Conservation (phyloP, 1,284 basidiomycete genomes). For the Boletus albobrunnescens region DNA sequence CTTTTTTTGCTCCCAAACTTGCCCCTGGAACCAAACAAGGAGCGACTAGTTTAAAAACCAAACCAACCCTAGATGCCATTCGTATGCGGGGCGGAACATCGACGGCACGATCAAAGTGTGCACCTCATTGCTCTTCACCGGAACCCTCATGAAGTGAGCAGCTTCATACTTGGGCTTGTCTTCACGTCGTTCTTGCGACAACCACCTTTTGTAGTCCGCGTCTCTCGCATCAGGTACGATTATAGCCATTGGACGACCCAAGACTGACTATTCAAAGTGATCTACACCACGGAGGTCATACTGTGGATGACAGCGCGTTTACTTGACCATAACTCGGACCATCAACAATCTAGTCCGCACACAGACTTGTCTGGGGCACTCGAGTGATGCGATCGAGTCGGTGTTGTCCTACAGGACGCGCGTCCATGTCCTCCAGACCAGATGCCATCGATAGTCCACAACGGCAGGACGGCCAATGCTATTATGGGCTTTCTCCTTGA, state of each 20-base stretch:
- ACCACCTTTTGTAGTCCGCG: not conserved
- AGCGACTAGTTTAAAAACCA: not conserved
- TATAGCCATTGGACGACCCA: not conserved
- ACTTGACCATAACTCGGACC: not conserved
- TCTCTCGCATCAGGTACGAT: constrained; percentile 1
- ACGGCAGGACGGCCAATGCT: not conserved
- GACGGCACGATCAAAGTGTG: not conserved
- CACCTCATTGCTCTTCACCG: not conserved
- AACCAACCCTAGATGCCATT: not conserved
- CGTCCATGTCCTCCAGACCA: not conserved
- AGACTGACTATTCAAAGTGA: not conserved
- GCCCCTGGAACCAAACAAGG: no score
- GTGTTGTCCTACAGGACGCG: no score
- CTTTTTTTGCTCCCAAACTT: not conserved
- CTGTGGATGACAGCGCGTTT: not conserved
- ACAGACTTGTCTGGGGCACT: not conserved
- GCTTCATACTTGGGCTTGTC: not conserved
- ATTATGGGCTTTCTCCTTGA: constrained; percentile 1
- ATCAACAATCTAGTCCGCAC: not conserved
- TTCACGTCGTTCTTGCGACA: not conserved
- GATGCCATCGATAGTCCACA: not conserved
- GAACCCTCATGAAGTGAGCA: not conserved
- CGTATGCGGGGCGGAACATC: no score
- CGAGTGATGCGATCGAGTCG: not conserved
- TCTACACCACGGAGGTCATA: not conserved